phyloP scores from a whole-genome alignment of 2,329 filamentous ascomycete genomes.

The Verruconis gallopava region DNA sequence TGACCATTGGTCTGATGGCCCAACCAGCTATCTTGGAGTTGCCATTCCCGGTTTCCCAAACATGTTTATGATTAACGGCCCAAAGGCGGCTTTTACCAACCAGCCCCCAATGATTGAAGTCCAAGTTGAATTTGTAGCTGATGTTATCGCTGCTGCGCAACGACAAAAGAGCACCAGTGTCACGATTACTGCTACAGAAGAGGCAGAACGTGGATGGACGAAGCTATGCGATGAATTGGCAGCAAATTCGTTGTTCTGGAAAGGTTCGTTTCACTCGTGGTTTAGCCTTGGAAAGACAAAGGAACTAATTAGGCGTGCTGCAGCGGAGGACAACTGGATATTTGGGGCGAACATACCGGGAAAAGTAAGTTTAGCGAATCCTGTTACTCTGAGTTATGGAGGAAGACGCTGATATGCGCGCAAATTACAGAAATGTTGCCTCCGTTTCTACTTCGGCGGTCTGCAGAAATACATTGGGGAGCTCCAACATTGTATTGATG shows the following conservation, averaged over 20 bases:
- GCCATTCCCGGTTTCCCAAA: slow-evolving; percentile 55
- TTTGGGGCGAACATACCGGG: background rate
- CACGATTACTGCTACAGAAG: slow-evolving; percentile 31
- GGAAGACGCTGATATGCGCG: no score
- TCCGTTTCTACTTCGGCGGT: no score
- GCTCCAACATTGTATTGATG: no score
- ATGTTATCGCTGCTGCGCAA: slow-evolving; percentile 28
- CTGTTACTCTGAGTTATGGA: no score
- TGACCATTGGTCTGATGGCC: slow-evolving; percentile 1
- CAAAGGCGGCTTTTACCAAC: slow-evolving; percentile 1
- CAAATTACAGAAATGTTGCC: no score
- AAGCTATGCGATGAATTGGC: background rate
- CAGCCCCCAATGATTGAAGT: background rate
- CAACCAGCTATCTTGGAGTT: slow-evolving; percentile 42
- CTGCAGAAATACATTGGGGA: no score
- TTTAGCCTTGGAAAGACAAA: background rate
- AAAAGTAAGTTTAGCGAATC: no score
- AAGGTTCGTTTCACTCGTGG: no score
- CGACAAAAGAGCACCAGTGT: slow-evolving; percentile 12
- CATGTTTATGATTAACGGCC: slow-evolving; percentile 28
- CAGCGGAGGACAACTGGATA: background rate
- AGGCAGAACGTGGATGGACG: slow-evolving; percentile 16
- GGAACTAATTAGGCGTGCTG: background rate
- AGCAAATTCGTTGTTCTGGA: background rate
- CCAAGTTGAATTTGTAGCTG: slow-evolving; percentile 27